A percentile compares a stretch with the other conserved stretches of the same genome.
These are phyloP conservation scores for Thoreauomyces humboldtii DNA, from an alignment of 192 early-diverging fungal species.

Conservation along the genomic window DNA sequence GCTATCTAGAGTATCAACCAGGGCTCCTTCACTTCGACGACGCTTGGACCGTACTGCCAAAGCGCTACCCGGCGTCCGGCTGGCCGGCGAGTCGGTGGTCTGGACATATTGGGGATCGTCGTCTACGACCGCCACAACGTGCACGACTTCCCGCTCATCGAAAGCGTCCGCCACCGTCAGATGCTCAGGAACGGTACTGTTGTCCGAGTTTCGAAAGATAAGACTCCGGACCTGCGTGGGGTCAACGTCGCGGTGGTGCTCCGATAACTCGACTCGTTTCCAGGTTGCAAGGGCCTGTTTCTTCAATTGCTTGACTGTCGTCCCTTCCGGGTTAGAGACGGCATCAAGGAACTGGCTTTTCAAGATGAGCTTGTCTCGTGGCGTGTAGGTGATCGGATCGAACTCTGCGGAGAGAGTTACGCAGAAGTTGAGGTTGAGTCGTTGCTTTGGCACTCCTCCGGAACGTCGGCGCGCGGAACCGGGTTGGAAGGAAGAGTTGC, in stretches of 20 bases:
- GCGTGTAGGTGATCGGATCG: constrained; percentile 21
- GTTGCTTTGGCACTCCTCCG: background rate
- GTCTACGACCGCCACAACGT: constrained; percentile 9
- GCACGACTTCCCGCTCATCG: constrained; percentile 23
- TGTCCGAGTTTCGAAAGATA: constrained; percentile 13
- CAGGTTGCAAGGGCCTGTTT: constrained; percentile 6
- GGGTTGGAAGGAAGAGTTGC: background rate
- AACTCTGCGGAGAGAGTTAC: constrained; percentile 1
- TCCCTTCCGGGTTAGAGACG: constrained; percentile 3
- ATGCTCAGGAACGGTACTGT: constrained; percentile 18
- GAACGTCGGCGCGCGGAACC: background rate
- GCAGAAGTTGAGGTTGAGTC: constrained; percentile 24
- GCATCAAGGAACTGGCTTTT: constrained; percentile 9
- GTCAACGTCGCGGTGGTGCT: background rate
- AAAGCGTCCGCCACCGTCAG: constrained; percentile 16
- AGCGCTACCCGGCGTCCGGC: no score
- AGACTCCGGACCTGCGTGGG: background rate
- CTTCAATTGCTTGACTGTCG: constrained; percentile 14
- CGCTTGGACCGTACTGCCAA: no score
- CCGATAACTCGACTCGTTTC: constrained; percentile 4
- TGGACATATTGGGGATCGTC: no score
- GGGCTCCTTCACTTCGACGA: no score
- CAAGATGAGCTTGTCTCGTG: constrained; percentile 8
- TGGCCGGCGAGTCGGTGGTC: no score
- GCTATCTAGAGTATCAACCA: no score